A percentile compares a stretch with the other conserved stretches of the same genome.
phyloP scores from a whole-genome alignment of 140 eudicot genomes.

The Anethum foeniculum region DNA sequence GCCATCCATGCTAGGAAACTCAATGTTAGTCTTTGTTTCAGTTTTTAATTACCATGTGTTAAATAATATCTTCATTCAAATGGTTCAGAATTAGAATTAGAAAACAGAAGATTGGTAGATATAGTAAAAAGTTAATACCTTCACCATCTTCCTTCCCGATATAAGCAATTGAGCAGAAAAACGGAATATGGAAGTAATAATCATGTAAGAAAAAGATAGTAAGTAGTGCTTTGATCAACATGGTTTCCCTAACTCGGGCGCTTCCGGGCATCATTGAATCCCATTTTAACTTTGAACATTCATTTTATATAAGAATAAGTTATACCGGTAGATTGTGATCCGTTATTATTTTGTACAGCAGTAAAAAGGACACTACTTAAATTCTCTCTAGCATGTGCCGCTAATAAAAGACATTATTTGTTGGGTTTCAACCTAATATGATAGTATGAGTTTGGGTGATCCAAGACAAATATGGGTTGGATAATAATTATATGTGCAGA shows the following conservation, averaged over 20 bases:
- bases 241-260: background rate
- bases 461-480: too few relatives aligned
- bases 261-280: background rate
- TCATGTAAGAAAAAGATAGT: background rate
- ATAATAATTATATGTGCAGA: too few relatives aligned
- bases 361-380: background rate
- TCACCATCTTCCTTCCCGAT: background rate
- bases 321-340: background rate
- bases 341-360: background rate
- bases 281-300: background rate
- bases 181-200: background rate
- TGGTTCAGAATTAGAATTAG: background rate
- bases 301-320: background rate
- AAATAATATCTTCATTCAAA: background rate
- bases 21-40: background rate
- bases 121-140: background rate
- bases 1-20: background rate
- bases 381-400: background rate
- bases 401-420: too few relatives aligned
- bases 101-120: background rate
- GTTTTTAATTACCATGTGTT: background rate
- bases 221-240: background rate
- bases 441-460: too few relatives aligned
- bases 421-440: too few relatives aligned
- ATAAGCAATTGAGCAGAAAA: background rate